phyloP scores from a whole-genome alignment of 495 filamentous ascomycete species.

The Neurospora sublineolata region DNA sequence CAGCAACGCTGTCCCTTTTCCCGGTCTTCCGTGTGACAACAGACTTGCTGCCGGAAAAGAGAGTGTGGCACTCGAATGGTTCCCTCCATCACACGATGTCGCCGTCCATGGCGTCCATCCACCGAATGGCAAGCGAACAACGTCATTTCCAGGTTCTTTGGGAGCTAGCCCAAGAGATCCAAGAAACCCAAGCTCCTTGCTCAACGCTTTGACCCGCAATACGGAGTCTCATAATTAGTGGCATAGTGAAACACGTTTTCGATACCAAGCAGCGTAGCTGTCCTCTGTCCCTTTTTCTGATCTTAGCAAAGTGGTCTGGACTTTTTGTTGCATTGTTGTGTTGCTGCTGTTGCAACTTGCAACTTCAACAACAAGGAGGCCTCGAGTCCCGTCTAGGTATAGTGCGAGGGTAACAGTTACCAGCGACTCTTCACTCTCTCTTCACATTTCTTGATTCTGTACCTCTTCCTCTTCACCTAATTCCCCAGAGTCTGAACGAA shows the following conservation, averaged over 20 bases:
- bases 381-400: background rate
- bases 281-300: background rate
- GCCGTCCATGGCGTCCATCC: background rate
- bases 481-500: background rate
- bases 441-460: background rate
- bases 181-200: background rate
- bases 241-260: background rate
- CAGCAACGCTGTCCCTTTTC: background rate
- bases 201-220: background rate
- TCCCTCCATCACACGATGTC: background rate
- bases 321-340: background rate
- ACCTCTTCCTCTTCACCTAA: background rate
- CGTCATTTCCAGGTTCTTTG: background rate
- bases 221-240: background rate
- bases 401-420: background rate
- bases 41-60: background rate
- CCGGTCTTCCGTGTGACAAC: background rate
- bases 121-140: background rate
- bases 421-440: background rate
- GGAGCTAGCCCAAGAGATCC: background rate
- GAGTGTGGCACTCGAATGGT: background rate
- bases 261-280: background rate
- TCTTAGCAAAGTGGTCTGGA: no score
- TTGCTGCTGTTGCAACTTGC: background rate
- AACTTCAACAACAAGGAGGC: no score